Conservation (phyloP, 176 grass and related monocot genomes). For the Zizania latifolia region DNA sequence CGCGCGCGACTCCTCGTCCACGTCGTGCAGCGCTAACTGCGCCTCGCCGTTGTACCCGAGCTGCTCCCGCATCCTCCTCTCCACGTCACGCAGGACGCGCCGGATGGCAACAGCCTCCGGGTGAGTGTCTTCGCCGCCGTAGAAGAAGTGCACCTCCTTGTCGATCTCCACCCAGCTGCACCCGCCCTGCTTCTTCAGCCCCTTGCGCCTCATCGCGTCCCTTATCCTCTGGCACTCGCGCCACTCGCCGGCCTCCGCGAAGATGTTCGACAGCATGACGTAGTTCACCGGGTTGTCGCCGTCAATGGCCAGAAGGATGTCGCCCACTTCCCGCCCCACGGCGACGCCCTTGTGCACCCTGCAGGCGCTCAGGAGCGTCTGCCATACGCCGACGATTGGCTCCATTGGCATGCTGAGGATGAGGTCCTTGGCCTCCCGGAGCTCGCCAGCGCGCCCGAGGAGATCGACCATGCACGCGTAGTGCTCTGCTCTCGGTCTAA, state of each 20-base stretch:
- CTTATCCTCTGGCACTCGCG: constrained; percentile 27
- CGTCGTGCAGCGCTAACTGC: constrained; percentile 29
- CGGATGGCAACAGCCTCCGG: constrained; percentile 23
- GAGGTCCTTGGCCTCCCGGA: constrained; percentile 40
- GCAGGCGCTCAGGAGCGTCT: constrained; percentile 45
- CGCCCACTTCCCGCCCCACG: constrained; percentile 29
- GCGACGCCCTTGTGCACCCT: constrained; percentile 31
- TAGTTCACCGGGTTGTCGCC: constrained; percentile 38
- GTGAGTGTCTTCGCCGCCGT: constrained; percentile 27
- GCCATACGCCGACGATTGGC: constrained; percentile 32
- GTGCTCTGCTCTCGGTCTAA: constrained; percentile 33
- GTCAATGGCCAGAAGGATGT: constrained; percentile 24
- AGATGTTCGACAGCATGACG: constrained; percentile 45
- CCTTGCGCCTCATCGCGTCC: constrained; percentile 23
- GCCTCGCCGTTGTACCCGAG: constrained; percentile 25
- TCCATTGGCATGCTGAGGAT: constrained; percentile 33
- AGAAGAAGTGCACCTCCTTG: constrained; percentile 48
- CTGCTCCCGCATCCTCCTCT: constrained; percentile 41
- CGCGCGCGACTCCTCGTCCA: constrained; percentile 39
- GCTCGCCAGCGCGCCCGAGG: constrained; percentile 33
- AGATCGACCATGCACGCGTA: constrained; percentile 48
- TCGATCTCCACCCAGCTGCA: constrained; percentile 53
- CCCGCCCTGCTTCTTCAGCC: constrained; percentile 45
- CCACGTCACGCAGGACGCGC: constrained; percentile 18
- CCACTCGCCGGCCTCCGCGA: constrained; percentile 37